A percentile compares a stretch with the other conserved stretches of the same genome.
Evolutionary conservation across 352 stramenopile genomes (phyloP).

Genomic region (Elongisporangium undulatum): DNA sequence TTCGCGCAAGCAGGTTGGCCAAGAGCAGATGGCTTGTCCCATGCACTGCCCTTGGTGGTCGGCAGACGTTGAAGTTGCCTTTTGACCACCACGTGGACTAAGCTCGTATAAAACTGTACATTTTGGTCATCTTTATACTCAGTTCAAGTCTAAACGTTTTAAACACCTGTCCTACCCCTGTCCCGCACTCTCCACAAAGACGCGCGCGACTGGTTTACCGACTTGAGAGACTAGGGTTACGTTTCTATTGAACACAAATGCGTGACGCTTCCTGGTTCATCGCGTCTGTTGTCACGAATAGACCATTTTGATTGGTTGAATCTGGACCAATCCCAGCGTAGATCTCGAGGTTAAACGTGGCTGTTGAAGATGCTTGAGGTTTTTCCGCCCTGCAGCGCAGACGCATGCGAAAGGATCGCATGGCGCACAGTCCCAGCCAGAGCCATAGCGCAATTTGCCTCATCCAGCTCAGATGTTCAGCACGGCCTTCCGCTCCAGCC

Average conservation of each 20-base stretch:
- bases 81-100: not conserved
- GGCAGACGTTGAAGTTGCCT: not conserved
- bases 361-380: not conserved
- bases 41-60: not conserved
- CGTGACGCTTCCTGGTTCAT: not conserved
- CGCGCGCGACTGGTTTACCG: not conserved
- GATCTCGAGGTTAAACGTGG: not conserved
- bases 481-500: constrained; percentile 44
- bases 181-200: not conserved
- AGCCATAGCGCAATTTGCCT: constrained; percentile 39
- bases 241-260: not conserved
- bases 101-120: not conserved
- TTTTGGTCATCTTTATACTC: not conserved
- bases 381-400: not conserved
- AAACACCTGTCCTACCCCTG: not conserved
- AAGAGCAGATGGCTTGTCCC: not conserved
- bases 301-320: not conserved
- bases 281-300: not conserved
- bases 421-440: not conserved
- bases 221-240: not conserved
- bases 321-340: not conserved
- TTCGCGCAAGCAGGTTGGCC: not conserved
- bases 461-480: constrained; percentile 44
- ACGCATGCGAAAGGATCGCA: not conserved
- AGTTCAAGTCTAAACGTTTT: not conserved